Conservation (phyloP, 352 stramenopile species). For the Peronospora farinosa region DNA sequence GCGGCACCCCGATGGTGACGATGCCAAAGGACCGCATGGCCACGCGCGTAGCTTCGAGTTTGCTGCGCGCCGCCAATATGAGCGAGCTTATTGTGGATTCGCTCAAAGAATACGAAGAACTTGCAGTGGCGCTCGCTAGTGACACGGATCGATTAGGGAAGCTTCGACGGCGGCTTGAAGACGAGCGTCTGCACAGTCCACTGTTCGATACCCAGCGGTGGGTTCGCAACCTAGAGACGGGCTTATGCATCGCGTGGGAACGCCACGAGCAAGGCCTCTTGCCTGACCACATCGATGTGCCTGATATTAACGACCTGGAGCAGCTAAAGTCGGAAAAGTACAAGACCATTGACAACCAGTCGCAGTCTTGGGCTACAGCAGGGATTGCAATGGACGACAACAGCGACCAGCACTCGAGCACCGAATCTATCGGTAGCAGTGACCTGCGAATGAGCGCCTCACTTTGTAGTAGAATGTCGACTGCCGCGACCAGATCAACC, state of each 20-base stretch:
- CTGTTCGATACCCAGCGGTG: conserved; percentile 81
- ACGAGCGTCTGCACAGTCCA: conserved; percentile 52
- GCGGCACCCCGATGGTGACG: conserved; percentile 87
- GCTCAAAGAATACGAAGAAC: conserved; percentile 87
- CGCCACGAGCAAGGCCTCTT: conserved; percentile 55
- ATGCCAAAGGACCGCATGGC: conserved; percentile 88
- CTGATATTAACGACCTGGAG: conserved; percentile 60
- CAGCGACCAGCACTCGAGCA: conserved; percentile 7
- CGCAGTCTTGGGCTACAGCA: background rate
- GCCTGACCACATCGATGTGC: conserved; percentile 76
- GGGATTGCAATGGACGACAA: background rate
- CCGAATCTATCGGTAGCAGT: conserved; percentile 19
- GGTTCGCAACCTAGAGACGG: conserved; percentile 83
- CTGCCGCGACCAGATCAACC: conserved; percentile 7
- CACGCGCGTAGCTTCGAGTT: conserved; percentile 79
- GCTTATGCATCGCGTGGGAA: conserved; percentile 63
- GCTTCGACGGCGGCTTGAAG: conserved; percentile 63
- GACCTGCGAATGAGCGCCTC: conserved; percentile 33
- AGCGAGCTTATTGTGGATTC: conserved; percentile 68
- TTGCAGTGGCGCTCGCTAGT: conserved; percentile 83
- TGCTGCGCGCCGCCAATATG: conserved; percentile 78
- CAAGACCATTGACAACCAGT: conserved; percentile 12
- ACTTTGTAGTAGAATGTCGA: conserved; percentile 17
- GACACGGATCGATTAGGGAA: conserved; percentile 82
- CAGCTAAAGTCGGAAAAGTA: conserved; percentile 15